Evolutionary conservation across 345 rosid genomes (phyloP), one percentile per base, ranked within the genome.

Genomic region (Brassica juncea): DNA sequence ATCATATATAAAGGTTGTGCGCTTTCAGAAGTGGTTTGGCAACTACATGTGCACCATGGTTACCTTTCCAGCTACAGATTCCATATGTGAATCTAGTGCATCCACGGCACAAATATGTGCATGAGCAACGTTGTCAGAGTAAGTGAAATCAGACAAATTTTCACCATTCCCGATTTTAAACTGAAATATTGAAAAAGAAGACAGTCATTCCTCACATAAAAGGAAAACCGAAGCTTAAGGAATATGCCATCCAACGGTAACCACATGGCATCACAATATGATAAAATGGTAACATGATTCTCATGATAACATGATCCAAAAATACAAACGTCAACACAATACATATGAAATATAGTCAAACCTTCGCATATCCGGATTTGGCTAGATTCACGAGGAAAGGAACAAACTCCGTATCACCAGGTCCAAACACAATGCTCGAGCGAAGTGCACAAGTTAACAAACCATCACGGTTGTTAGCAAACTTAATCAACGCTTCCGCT

Each of bases 31-130:
- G 0, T 0, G 3, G 28, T 27, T 64, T 42, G 15, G 69, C 4
- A 66, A 28, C 19, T 34, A 60, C 70, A 5, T 28, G 19, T 68
- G 62, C 32, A 19, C 71, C 19, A 35, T 74, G 82, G 62, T 35
- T 84, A 94, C 99, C 99, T 90, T 94, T 81, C 99, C 99, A n/a
- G 97, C 95, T 65, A 92, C 95, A 83, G 80, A 85, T 58, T 90
- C 85, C 75, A 71, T 82, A 66, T 77, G 86, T 44, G 91, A 84
- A 84, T 87, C 94, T 83, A 94, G 72, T 80, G 98, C 90, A 86
- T 89, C 89, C 57, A 80, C 86, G 6, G 96, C 94, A 72, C 96
- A 90, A 54, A 94, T 81, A 82, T 90, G 90, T 59, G 99, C 97
- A 87, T 89, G 97, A 71, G 85, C 83, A 75, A 88, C 96, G 82